A percentile compares a stretch with the other conserved stretches of the same genome.
These are phyloP conservation scores for Lactarius akahatsu DNA, from an alignment of 768 basidiomycete genomes.

Conservation along the genomic window DNA sequence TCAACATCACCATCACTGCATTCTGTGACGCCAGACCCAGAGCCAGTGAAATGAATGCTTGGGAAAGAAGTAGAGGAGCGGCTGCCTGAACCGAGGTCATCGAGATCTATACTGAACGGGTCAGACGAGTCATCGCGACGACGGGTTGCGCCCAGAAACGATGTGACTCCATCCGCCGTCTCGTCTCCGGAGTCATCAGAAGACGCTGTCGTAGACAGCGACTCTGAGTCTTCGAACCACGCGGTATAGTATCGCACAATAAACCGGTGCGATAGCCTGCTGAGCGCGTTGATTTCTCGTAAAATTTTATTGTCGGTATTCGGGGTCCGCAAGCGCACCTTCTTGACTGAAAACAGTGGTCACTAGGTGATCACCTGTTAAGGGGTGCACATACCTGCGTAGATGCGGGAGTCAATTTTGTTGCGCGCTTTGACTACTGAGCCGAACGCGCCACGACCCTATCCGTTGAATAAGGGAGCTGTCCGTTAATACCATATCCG, in stretches of 20 bases:
- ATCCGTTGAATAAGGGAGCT: neutral
- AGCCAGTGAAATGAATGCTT: constrained; percentile 69
- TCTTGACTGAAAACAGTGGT: constrained; percentile 63
- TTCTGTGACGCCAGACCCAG: constrained; percentile 42
- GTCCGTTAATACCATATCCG: neutral
- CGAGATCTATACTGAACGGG: constrained; percentile 64
- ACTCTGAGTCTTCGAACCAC: constrained; percentile 77
- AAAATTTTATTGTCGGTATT: constrained; percentile 87
- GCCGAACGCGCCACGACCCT: constrained; percentile 90
- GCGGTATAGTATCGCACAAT: constrained; percentile 92
- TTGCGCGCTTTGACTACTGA: constrained; percentile 95
- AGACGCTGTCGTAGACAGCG: constrained; percentile 46
- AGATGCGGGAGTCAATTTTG: constrained; percentile 81
- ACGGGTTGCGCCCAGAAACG: constrained; percentile 48
- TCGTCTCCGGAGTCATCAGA: constrained; percentile 44
- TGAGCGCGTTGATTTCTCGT: constrained; percentile 88
- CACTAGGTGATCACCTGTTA: constrained; percentile 1
- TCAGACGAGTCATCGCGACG: constrained; percentile 36
- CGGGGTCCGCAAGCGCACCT: constrained; percentile 73
- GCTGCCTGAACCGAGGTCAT: constrained; percentile 53
- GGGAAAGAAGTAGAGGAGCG: constrained; percentile 68
- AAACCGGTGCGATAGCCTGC: constrained; percentile 81
- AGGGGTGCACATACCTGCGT: constrained; percentile 55
- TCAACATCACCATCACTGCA: constrained; percentile 44
- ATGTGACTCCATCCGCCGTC: constrained; percentile 51